A percentile compares a stretch with the other conserved stretches of the same genome.
Conservation (phyloP, 108 stramenopile species). For the Cyclotella sp. region DNA sequence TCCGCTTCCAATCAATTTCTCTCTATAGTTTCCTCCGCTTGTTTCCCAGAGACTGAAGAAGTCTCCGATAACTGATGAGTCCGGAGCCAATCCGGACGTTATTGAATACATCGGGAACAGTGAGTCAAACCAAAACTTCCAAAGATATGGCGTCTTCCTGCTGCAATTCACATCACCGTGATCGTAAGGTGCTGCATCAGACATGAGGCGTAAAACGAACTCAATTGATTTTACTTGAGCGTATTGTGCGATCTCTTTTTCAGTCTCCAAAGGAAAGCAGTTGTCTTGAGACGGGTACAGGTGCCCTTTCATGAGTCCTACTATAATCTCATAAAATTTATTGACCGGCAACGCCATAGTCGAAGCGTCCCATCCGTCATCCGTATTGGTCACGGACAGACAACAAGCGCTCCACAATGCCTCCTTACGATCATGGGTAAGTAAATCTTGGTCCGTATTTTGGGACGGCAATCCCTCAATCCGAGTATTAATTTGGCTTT, state of each 20-base stretch:
- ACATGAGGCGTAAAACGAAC: conserved; percentile 42
- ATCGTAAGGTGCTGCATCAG: conserved; percentile 44
- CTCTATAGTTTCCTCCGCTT: neutral
- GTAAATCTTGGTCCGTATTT: neutral
- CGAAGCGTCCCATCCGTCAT: conserved; percentile 40
- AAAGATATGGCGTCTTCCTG: conserved; percentile 41
- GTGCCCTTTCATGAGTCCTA: conserved; percentile 44
- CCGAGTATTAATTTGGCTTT: conserved; percentile 22
- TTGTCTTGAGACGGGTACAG: conserved; percentile 1
- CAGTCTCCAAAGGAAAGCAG: neutral
- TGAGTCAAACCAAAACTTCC: conserved; percentile 58
- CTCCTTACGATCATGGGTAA: conserved; percentile 7
- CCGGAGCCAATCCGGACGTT: neutral
- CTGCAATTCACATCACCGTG: neutral
- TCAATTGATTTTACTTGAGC: conserved; percentile 40
- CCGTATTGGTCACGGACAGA: neutral
- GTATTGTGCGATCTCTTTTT: conserved; percentile 11
- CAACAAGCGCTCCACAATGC: conserved; percentile 19
- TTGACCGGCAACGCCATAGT: conserved; percentile 33
- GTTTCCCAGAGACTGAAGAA: conserved; percentile 47
- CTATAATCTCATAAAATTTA: conserved; percentile 40
- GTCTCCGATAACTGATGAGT: conserved; percentile 24
- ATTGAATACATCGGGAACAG: conserved; percentile 20
- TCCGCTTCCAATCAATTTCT: conserved; percentile 27
- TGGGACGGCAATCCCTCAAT: conserved; percentile 36